Conservation (phyloP, 768 basidiomycete genomes). For the Collybiopsis confluens region DNA sequence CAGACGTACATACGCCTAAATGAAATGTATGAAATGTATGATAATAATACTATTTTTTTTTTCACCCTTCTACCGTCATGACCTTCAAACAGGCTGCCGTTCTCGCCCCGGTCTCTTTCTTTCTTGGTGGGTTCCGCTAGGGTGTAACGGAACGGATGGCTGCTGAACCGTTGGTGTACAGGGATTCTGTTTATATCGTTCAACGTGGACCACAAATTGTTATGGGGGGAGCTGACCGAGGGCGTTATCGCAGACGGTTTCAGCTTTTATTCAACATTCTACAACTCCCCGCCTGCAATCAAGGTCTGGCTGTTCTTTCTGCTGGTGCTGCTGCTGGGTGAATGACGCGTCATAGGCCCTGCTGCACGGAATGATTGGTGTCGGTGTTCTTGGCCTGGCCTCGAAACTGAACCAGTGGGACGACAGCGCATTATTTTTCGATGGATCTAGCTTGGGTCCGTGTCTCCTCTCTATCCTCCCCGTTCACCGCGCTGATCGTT, state of each 20-base stretch:
- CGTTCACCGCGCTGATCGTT: too few relatives aligned
- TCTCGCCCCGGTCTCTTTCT: conserved; percentile 83
- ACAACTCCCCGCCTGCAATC: conserved; percentile 88
- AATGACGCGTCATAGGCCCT: conserved; percentile 54
- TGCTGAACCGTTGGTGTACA: conserved; percentile 26
- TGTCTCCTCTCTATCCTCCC: too few relatives aligned
- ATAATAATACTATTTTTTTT: too few relatives aligned
- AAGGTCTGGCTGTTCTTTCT: conserved; percentile 50
- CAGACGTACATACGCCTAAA: too few relatives aligned
- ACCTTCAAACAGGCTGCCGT: conserved; percentile 89
- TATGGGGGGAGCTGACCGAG: conserved; percentile 66
- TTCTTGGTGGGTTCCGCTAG: conserved; percentile 56
- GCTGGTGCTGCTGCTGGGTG: not conserved
- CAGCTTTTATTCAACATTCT: conserved; percentile 91
- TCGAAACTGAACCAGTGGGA: conserved; percentile 84
- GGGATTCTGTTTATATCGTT: conserved; percentile 82
- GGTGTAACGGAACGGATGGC: conserved; percentile 4
- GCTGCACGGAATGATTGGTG: conserved; percentile 78
- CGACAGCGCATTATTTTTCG: conserved; percentile 93
- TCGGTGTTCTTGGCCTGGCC: conserved; percentile 71
- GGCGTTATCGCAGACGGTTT: conserved; percentile 71
- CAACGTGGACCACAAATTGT: conserved; percentile 81
- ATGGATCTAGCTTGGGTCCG: conserved; percentile 83
- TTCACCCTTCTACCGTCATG: conserved; percentile 52
- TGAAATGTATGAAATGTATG: too few relatives aligned